Base-by-base conservation (phyloP, 768 basidiomycete species). In the Tylopilus rubrobrunneus region DNA sequence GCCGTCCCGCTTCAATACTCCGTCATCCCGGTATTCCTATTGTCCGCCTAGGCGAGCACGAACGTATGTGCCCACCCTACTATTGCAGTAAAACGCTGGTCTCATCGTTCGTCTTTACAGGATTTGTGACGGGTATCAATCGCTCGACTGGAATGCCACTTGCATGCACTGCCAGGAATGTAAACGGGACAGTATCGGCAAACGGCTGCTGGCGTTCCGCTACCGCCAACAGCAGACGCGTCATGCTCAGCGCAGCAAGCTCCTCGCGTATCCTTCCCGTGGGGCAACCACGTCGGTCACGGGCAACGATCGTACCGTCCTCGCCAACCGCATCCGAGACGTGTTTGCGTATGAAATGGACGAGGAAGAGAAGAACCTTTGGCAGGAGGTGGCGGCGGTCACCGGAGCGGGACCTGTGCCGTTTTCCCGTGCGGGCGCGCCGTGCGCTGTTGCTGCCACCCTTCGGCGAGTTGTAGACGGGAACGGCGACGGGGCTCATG, bases 121-220 rank as follows among this genome's bases (percentile, higher is more conserved):
- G 42, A 6, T 57, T 8, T 70, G 69, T 42, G 70, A 70, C 28
- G 36, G 23, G 5, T 48, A 56, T 34, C 70, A 67, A 41, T 44
- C 68, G 7, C 29, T 48, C 6, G 54, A 59, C 43, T 53, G 58
- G 49, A 55, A 65, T n/a, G 40, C 47, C 19, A 56, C 61, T 19
- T 68, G 60, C 37, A 48, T 51, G 45, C 69, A 70, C 25, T 70
- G 70, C 34, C 57, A 58, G 10, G 64, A 63, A 7, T 70, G 70
- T 39, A 57, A 54, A 48, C 62, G 68, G 28, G 69, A 70, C 48
- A 55, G 57, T 2, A 23, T 71, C 15, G n/a, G 59, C 19, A 70
- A 70, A 33, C 56, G 57, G 27, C 21, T 70, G 28, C 25, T 70
- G 25, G 68, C 55, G 21, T 53, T 52, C 23, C 60, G 58, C 11